Conservation (phyloP, 2,329 filamentous ascomycete species). For the Coniochaeta sp. region DNA sequence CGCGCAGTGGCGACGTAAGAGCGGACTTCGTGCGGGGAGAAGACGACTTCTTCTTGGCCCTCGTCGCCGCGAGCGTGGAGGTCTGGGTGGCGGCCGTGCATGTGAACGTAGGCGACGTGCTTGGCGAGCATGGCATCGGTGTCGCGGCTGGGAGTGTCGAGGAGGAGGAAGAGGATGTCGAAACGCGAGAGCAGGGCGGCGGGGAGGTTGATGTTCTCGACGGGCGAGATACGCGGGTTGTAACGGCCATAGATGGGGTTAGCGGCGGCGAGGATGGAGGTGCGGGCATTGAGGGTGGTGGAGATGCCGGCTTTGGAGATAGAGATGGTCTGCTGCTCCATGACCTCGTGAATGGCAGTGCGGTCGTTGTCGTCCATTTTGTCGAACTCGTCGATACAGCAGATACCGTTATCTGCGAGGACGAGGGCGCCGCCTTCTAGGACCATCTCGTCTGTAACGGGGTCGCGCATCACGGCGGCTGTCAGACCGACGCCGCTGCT, state of each 20-base stretch:
- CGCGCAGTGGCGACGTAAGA: constrained; percentile 93
- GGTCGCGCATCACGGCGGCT: constrained; percentile 76
- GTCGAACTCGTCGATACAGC: constrained; percentile 83
- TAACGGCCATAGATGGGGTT: constrained; percentile 98
- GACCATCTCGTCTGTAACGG: constrained; percentile 79
- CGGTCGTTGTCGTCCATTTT: constrained; percentile 84
- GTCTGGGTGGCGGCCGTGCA: constrained; percentile 90
- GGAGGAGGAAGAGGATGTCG: constrained; percentile 91
- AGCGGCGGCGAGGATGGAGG: constrained; percentile 89
- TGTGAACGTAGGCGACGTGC: constrained; percentile 95
- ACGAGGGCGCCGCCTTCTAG: constrained; percentile 75
- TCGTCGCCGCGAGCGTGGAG: constrained; percentile 21
- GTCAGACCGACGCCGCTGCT: constrained; percentile 78
- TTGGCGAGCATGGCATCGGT: constrained; percentile 87
- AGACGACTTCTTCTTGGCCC: constrained; percentile 56
- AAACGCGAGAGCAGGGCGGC: constrained; percentile 94
- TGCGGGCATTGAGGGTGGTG: constrained; percentile 85
- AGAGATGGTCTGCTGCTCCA: constrained; percentile 83
- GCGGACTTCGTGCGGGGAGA: constrained; percentile 86
- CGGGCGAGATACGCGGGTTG: constrained; percentile 92
- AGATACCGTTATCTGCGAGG: constrained; percentile 75
- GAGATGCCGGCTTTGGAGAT: constrained; percentile 70
- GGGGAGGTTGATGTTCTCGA: constrained; percentile 99
- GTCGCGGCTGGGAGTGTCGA: constrained; percentile 88
- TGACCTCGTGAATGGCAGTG: constrained; percentile 80